Evolutionary conservation across 148 eudicot genomes (phyloP), one percentile per base, ranked within the genome.

Genomic region (Beta vulgaris): DNA sequence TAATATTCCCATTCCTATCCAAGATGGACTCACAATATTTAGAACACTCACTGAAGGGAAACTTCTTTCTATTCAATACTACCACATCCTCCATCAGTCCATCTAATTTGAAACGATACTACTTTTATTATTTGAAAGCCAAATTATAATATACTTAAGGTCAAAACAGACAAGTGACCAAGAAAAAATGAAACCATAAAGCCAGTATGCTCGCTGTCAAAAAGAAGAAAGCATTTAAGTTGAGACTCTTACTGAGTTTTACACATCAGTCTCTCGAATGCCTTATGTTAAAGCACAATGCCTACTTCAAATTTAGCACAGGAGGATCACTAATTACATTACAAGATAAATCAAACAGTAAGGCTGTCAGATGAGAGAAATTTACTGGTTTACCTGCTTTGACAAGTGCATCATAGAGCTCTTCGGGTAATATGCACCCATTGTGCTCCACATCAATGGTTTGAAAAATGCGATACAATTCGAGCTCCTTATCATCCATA

Each of bases 401-500:
- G 65, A 89, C 83, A 75, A 95, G 96, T 44, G 99, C 99, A 89
- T 89, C 99, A 89, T 85, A 90, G 34, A 95, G 91, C 85, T 90
- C 95, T 86, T 92, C 99, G 2, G 99, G 96, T 88, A 88, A 81
- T 77, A 95, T 95, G 72, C 96, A 95, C 8, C 99, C 99, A 77
- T 84, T 95, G 44, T 95, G 99, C 74, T 92, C 93, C n/a, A 95
- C 97, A 86, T 92, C 99, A 83, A 95, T 95, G 1, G 91, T 94
- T 68, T 92, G 96, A 72, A 95, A 95, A 86, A 95, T 89, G 58
- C 89, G 82, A 85, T 95, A 95, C 66, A 95, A 83, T 73, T 95
- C 98, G 7, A 95, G 91, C 86, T 95, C 98, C 88, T 95, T 92
- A 77, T 83, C 93, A 85, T 95, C 96, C 98, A 95, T 95, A 81